phyloP scores from a whole-genome alignment of 2,329 filamentous ascomycete species.

The Zarea fungicola region DNA sequence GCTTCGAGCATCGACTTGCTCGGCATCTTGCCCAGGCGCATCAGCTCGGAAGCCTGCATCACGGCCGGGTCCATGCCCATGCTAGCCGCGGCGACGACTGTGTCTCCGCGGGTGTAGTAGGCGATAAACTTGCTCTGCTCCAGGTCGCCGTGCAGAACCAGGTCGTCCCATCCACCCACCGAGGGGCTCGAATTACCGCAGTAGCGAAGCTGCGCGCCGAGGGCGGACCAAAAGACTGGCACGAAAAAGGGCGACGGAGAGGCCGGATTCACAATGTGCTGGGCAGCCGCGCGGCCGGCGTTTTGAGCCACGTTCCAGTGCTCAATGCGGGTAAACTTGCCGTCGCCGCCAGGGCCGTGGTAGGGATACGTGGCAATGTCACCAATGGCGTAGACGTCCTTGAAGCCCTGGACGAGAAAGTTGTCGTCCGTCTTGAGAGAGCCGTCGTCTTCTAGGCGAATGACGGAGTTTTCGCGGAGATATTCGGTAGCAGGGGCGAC shows the following conservation, averaged over 20 bases:
- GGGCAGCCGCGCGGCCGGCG: constrained; percentile 72
- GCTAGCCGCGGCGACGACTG: constrained; percentile 80
- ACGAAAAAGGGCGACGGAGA: constrained; percentile 68
- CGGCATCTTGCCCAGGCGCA: constrained; percentile 78
- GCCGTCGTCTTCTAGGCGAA: constrained; percentile 77
- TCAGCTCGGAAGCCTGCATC: constrained; percentile 76
- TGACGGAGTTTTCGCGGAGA: constrained; percentile 63
- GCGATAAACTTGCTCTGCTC: constrained; percentile 79
- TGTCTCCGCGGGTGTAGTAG: constrained; percentile 83
- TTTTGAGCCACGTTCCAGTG: constrained; percentile 99
- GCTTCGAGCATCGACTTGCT: constrained; percentile 69
- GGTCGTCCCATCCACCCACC: constrained; percentile 72
- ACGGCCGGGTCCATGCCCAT: constrained; percentile 90
- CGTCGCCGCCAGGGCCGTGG: constrained; percentile 77
- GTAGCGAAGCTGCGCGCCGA: constrained; percentile 86
- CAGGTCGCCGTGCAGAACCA: constrained; percentile 72
- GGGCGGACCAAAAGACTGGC: constrained; percentile 93
- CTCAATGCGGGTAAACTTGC: constrained; percentile 75
- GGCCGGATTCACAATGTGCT: constrained; percentile 64
- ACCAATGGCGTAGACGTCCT: constrained; percentile 86
- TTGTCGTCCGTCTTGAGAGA: constrained; percentile 75
- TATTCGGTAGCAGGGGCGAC: constrained; percentile 82
- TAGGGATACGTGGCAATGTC: constrained; percentile 97
- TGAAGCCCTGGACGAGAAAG: constrained; percentile 69
- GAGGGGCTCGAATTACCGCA: constrained; percentile 67